Evolutionary conservation across 2,329 filamentous ascomycete species (phyloP), one percentile per base, ranked within the genome.

Genomic region (Cladosporium velox): DNA sequence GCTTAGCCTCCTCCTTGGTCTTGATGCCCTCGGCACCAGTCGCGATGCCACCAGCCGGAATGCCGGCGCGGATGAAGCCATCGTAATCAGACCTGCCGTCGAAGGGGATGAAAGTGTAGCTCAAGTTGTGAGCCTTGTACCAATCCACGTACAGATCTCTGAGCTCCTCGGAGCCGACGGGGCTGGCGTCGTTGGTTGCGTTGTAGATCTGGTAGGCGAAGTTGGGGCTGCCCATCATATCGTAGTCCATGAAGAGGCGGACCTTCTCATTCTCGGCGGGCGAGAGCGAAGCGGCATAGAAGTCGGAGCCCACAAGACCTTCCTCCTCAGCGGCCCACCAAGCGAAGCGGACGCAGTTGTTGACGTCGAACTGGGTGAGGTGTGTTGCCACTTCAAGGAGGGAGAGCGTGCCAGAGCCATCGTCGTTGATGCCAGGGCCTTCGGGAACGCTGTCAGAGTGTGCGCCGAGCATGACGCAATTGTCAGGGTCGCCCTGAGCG

Each of bases 121-220:
- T 72, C 14, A 74, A 65, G 8, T 74, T 73, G 4, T 74, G 66
- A 10, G 61, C 61, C 15, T 65, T 64, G 66, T 76, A 79, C 67
- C 69, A 79, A 32, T 72, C 67, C 57, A 77, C 70, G 67, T 77
- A 78, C 4, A 66, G 34, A 24, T 58, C 58, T 32, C 58, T 51
- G 15, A 52, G 55, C 74, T 91, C 84, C 69, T 89, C 85, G 0
- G 89, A 92, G 1, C 91, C 91, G 2, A 79, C 69, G 0, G 85
- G 85, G 0, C 84, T 85, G 1, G 79, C 80, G 15, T 80, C 68
- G 73, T 85, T 85, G 78, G 80, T 86, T 8, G 81, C 77, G 47
- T 78, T 81, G 71, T 85, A 85, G 69, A 86, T 81, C 65, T 79
- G 78, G 67, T 80, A 81, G 8, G 81, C 82, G 68, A 83, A 87